Percentiles rank a stretch among this genome's conserved stretches.
Evolutionary conservation across 495 filamentous ascomycete species (phyloP).

Genomic region (Aspergillus nanangensis): DNA sequence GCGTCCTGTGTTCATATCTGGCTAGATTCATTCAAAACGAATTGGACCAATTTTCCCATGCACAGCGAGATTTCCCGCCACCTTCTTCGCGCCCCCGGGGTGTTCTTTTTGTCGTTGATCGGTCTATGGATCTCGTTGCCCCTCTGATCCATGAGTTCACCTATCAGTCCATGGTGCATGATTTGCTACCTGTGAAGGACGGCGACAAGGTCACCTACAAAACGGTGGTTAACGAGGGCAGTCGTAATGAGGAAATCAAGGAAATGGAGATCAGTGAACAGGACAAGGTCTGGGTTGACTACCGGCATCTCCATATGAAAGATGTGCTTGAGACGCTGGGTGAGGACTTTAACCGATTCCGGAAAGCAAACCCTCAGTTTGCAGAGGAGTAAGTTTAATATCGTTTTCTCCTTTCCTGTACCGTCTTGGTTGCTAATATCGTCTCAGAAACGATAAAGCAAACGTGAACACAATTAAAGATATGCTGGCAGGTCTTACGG

Average conservation of each 20-base stretch:
- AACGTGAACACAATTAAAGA: conserved; percentile 91
- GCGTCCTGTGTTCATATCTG: conserved; percentile 77
- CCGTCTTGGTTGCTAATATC: conserved; percentile 9
- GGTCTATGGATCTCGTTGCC: conserved; percentile 84
- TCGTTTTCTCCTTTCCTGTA: neutral
- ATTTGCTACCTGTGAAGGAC: conserved; percentile 82
- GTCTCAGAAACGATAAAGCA: conserved; percentile 49
- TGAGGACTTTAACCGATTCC: conserved; percentile 86
- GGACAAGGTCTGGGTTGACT: conserved; percentile 89
- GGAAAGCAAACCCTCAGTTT: conserved; percentile 91
- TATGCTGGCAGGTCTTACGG: conserved; percentile 91
- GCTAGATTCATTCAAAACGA: conserved; percentile 91
- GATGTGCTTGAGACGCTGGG: conserved; percentile 93
- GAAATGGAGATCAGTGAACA: conserved; percentile 87
- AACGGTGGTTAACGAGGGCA: conserved; percentile 68
- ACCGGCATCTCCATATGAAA: conserved; percentile 94
- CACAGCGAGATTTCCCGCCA: conserved; percentile 78
- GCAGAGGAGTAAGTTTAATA: conserved; percentile 53
- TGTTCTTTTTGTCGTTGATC: conserved; percentile 80
- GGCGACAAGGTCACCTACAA: conserved; percentile 83
- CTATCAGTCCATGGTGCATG: conserved; percentile 96
- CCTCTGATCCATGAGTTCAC: conserved; percentile 95
- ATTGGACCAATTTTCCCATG: conserved; percentile 79
- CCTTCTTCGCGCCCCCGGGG: conserved; percentile 75
- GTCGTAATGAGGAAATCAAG: conserved; percentile 64